Evolutionary conservation across 129 eudicot genomes (phyloP).

Genomic region (Pulicaria dysenterica): DNA sequence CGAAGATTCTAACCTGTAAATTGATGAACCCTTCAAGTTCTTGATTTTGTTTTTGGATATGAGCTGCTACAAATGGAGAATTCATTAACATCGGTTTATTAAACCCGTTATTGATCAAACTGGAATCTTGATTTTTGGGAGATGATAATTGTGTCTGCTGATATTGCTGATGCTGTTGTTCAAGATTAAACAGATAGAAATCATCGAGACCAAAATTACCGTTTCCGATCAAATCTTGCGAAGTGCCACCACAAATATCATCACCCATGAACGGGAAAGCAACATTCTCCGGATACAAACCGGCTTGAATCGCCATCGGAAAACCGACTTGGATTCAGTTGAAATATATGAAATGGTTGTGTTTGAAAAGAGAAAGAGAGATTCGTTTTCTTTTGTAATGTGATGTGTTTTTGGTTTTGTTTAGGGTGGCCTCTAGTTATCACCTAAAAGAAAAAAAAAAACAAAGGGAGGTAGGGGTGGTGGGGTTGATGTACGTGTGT

Average conservation of each 20-base stretch:
- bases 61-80: conserved; percentile 41
- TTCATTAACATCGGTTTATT: conserved; percentile 23
- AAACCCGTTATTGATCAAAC: conserved; percentile 7
- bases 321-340: not conserved
- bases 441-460: conserved; percentile 27
- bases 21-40: conserved; percentile 59
- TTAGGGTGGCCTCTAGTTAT: conserved; percentile 38
- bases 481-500: conserved; percentile 21
- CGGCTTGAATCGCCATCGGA: conserved; percentile 77
- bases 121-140: conserved; percentile 27
- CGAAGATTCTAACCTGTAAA: conserved; percentile 55
- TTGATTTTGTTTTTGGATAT: conserved; percentile 57
- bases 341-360: conserved; percentile 14
- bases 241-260: conserved; percentile 34
- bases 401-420: conserved; percentile 34
- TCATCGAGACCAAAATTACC: conserved; percentile 42
- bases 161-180: conserved; percentile 46
- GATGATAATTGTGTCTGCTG: conserved; percentile 23
- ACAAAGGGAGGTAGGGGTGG: conserved; percentile 21
- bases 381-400: conserved; percentile 32
- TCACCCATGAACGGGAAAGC: conserved; percentile 46
- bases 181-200: conserved; percentile 46
- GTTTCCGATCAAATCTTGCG: conserved; percentile 50
- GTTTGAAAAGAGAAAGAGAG: conserved; percentile 20
- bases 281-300: conserved; percentile 54